Conservation (phyloP, 257 asterid genomes). For the Gentiana straminea region DNA sequence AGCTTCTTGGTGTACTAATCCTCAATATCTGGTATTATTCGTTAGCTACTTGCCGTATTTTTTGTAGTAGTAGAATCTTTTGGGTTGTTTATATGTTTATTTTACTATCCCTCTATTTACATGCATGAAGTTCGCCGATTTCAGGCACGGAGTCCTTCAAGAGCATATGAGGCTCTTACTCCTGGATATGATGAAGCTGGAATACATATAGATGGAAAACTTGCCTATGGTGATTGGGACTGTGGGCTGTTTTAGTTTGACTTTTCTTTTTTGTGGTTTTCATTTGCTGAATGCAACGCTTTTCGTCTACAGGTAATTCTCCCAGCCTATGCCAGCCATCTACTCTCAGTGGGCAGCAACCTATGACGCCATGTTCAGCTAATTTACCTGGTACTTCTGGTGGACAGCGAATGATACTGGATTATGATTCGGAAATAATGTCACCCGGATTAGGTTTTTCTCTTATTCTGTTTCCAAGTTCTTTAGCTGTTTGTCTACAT, state of each 20-base stretch:
- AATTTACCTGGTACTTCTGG: conserved; percentile 97
- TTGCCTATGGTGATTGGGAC: conserved; percentile 55
- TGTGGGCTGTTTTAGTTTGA: conserved; percentile 5
- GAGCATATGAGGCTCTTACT: conserved; percentile 92
- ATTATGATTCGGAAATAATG: conserved; percentile 93
- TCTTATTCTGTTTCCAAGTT: neutral
- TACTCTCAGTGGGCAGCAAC: conserved; percentile 95
- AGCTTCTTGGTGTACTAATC: no score
- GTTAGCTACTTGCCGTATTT: no score
- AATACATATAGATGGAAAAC: conserved; percentile 70
- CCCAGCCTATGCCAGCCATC: conserved; percentile 94
- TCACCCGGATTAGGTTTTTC: conserved; percentile 71
- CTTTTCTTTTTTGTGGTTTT: no score
- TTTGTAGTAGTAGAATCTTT: no score
- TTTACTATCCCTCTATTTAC: no score
- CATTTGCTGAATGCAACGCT: neutral
- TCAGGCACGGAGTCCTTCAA: conserved; percentile 90
- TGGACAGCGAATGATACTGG: conserved; percentile 93
- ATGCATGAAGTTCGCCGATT: neutral
- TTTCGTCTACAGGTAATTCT: conserved; percentile 60
- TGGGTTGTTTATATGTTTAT: no score
- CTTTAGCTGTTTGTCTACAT: no score
- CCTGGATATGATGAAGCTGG: conserved; percentile 96
- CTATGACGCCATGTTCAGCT: conserved; percentile 93
- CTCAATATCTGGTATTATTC: no score